Evolutionary conservation across 768 basidiomycete species (phyloP).

Genomic region (Mycena venus): DNA sequence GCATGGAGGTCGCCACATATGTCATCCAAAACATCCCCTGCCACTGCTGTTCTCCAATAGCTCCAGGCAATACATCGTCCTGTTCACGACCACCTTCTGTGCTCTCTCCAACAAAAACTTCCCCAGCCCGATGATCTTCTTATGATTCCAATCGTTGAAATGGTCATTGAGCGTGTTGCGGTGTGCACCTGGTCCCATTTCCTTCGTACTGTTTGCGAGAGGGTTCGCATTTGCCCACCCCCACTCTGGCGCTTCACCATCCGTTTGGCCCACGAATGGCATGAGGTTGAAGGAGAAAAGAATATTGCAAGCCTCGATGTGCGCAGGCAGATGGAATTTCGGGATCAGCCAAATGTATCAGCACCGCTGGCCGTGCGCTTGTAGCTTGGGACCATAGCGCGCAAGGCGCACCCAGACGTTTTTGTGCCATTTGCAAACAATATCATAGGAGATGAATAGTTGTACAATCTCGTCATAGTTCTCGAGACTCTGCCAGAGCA

Average conservation of each 20-base stretch:
- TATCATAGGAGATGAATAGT: conserved; percentile 41
- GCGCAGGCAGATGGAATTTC: conserved; percentile 43
- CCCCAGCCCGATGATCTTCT: conserved; percentile 13
- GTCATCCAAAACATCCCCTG: neutral
- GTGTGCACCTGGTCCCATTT: conserved; percentile 48
- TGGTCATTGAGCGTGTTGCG: conserved; percentile 7
- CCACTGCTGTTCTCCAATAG: neutral
- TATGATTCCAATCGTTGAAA: conserved; percentile 25
- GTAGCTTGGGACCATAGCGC: conserved; percentile 14
- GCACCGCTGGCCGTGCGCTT: neutral
- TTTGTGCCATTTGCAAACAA: conserved; percentile 31
- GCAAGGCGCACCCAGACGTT: conserved; percentile 33
- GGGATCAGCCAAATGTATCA: conserved; percentile 36
- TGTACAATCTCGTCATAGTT: conserved; percentile 6
- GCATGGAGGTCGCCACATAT: neutral
- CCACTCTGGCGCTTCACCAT: conserved; percentile 48
- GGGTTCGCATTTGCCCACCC: conserved; percentile 48
- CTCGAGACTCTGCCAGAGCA: conserved; percentile 37
- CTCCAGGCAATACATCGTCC: neutral
- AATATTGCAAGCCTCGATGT: conserved; percentile 32
- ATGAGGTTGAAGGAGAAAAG: conserved; percentile 40
- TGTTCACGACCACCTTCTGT: neutral
- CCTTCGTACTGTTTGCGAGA: conserved; percentile 48
- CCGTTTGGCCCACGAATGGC: conserved; percentile 50
- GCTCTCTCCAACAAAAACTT: neutral